Evolutionary conservation across 768 basidiomycete species (phyloP).

Genomic region (Gautieria morchelliformis): DNA sequence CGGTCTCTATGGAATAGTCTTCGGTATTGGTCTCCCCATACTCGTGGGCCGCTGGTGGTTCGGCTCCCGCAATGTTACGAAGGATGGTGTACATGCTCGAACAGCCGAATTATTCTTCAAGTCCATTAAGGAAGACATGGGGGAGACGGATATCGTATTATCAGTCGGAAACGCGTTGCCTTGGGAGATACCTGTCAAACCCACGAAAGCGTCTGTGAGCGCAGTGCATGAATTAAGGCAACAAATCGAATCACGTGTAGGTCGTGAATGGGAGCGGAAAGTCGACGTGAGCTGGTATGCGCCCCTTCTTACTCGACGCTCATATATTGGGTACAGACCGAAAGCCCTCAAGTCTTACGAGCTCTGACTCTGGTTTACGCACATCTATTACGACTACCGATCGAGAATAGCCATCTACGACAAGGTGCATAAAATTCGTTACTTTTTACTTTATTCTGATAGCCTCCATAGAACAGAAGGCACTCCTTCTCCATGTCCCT

Average conservation of each 20-base stretch:
- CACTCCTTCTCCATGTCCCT: constrained; percentile 63
- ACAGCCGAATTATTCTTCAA: constrained; percentile 89
- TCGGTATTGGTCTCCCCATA: constrained; percentile 78
- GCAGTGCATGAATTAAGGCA: constrained; percentile 41
- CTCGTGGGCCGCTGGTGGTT: constrained; percentile 98
- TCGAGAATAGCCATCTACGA: constrained; percentile 42
- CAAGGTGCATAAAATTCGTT: constrained; percentile 41
- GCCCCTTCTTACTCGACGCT: not conserved
- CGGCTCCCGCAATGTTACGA: constrained; percentile 77
- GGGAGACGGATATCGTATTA: constrained; percentile 60
- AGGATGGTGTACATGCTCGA: constrained; percentile 76
- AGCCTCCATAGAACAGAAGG: constrained; percentile 52
- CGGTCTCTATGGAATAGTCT: constrained; percentile 75
- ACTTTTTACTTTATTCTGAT: constrained; percentile 1
- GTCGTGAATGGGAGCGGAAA: constrained; percentile 16
- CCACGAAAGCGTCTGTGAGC: constrained; percentile 20
- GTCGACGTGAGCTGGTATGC: constrained; percentile 38
- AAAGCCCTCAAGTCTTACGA: constrained; percentile 19
- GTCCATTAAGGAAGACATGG: constrained; percentile 68
- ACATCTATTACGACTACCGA: constrained; percentile 64
- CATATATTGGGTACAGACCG: not conserved
- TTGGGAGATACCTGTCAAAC: constrained; percentile 37
- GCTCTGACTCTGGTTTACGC: constrained; percentile 75
- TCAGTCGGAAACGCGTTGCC: constrained; percentile 58
- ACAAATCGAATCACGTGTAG: constrained; percentile 28